Conservation (phyloP, 2,329 filamentous ascomycete species). For the Sclerotinia minor region DNA sequence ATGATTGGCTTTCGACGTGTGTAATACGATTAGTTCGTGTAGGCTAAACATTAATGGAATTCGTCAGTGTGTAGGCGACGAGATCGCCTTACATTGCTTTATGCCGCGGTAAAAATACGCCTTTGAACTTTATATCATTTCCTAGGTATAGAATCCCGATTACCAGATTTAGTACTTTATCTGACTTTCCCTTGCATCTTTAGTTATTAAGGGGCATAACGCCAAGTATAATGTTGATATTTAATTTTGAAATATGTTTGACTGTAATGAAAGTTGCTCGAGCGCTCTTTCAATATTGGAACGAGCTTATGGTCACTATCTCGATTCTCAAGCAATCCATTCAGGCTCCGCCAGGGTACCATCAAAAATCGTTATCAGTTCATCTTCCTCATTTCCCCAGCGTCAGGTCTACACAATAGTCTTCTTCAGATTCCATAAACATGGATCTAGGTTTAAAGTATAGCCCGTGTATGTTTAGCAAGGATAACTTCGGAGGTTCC, state of each 20-base stretch:
- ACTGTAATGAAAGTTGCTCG: constrained; percentile 3
- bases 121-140: constrained; percentile 2
- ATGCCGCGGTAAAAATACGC: constrained; percentile 2
- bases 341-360: background rate
- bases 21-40: background rate
- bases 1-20: background rate
- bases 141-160: background rate
- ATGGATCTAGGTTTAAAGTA: constrained; percentile 10
- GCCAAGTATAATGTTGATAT: background rate
- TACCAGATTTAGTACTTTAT: background rate
- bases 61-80: constrained; percentile 11
- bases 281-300: constrained; percentile 2
- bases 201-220: constrained; percentile 1
- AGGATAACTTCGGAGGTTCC: constrained; percentile 8
- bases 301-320: background rate
- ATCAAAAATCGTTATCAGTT: constrained; percentile 19
- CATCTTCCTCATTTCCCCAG: constrained; percentile 19
- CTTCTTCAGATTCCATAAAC: constrained; percentile 6
- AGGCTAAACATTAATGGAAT: constrained; percentile 3
- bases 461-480: constrained; percentile 1
- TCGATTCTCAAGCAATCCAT: background rate
- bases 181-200: background rate
- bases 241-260: background rate
- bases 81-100: constrained; percentile 8
- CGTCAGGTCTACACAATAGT: constrained; percentile 1